Evolutionary conservation across 345 rosid species (phyloP).

Genomic region (Lepidium africanum): DNA sequence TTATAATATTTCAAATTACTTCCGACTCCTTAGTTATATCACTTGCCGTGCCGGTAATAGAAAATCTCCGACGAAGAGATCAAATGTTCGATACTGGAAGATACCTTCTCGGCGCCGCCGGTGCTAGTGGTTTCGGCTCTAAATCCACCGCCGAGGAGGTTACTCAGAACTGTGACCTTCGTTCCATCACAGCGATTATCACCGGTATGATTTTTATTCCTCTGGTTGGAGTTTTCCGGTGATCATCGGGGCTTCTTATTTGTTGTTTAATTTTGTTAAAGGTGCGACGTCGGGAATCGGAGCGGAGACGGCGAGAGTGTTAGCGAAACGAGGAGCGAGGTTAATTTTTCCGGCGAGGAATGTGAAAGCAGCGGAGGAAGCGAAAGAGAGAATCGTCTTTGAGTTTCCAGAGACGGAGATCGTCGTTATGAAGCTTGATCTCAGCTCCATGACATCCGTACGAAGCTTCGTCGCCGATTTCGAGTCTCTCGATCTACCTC

Average conservation of each 20-base stretch:
- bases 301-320: conserved; percentile 82
- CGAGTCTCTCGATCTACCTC: conserved; percentile 59
- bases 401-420: conserved; percentile 70
- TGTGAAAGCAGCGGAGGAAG: conserved; percentile 71
- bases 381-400: conserved; percentile 48
- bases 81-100: conserved; percentile 66
- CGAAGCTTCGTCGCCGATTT: conserved; percentile 63
- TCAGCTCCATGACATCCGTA: conserved; percentile 77
- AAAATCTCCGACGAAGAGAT: background rate
- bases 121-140: conserved; percentile 81
- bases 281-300: conserved; percentile 99
- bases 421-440: conserved; percentile 79
- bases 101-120: conserved; percentile 74
- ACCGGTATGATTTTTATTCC: conserved; percentile 47
- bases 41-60: conserved; percentile 12
- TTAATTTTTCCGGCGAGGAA: conserved; percentile 79
- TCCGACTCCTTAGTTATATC: too few species aligned
- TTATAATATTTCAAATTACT: background rate
- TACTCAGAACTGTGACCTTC: conserved; percentile 53
- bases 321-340: conserved; percentile 73
- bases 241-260: background rate
- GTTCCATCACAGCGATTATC: conserved; percentile 68
- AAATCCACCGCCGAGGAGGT: conserved; percentile 85
- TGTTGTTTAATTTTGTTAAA: background rate
- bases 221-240: background rate